Base-by-base conservation (phyloP, 768 basidiomycete genomes). In the Boletus vermiculosoides region DNA sequence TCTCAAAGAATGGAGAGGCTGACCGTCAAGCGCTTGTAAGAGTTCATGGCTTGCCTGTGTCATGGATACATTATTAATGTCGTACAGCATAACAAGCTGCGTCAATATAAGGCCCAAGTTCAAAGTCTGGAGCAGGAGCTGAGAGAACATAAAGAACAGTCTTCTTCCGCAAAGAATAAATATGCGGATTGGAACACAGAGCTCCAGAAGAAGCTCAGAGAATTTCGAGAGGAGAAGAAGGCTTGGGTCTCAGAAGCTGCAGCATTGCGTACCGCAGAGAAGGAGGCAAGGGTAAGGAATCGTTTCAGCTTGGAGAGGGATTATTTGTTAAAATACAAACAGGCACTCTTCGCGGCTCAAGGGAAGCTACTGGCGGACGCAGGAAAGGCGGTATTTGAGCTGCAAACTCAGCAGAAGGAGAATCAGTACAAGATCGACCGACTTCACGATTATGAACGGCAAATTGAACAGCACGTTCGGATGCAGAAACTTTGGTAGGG, bases 121-220 rank as follows among this genome's bases (percentile, higher is more conserved):
- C 78, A 80, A 16, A 76, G 76, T 22, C 78, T 94, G 10, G 85
- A 90, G 59, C 78, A 74, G 36, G 86, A 92, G 58, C 77, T 94
- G 33, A 84, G 80, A 45, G 85, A 87, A 45, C 84, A 92, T 59
- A 89, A 86, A 57, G 78, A 80, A 36, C 87, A 90, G 62, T 86
- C 90, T 1, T 80, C 83, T 2, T 82, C 81, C 15, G 83, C 86
- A 3, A 91, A 91, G 67, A 82, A 84, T 58, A 88, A 89, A 63
- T 92, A 90, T 65, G 82, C 83, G 3, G 90, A 92, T 55, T 95
- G 91, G 88, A 92, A 92, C 61, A 80, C 76, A 4, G 85, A 92
- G 57, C 72, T 94, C n/a, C 86, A 90, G 65, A 84, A 86, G 56
- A 90, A 88, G 68, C 74, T 93, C 54, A 82, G 80, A 53, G 84